Evolutionary conservation across 208 protist species (phyloP), one percentile per base, ranked within the genome.

Genomic region (Borovskyia barvae): DNA sequence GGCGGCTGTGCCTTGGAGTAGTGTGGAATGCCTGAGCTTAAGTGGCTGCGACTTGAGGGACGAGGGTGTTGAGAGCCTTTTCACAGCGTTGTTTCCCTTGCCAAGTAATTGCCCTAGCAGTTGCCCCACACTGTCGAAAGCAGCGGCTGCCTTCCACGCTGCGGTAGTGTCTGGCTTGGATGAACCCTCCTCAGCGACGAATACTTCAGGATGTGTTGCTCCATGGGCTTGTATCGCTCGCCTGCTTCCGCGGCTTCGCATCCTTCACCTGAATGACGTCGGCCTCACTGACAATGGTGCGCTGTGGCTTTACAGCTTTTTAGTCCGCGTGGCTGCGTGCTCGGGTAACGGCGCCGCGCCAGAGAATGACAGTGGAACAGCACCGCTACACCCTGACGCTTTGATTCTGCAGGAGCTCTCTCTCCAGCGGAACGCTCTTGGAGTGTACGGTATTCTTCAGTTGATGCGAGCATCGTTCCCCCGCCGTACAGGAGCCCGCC

Each of bases 41-140:
- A 59, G 53, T 49, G 42, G 9, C 20, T 62, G 42, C 11, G 9
- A 28, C 1, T 33, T 75, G 11, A 53, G 67, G 0, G 67, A 67
- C 25, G 53, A 3, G 6, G 67, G 67, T 8, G 67, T 68, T 46
- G 22, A n/a, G n/a, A 35, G 12, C 9, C 19, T 69, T 20, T 2
- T 55, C 14, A 29, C 36, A 22, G 40, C 26, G n/a, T 39, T 61
- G 11, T 61, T 43, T 26, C 37, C 63, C n/a, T 24, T 15, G 14
- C 8, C 43, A 14, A 4, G 32, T 1, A 8, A 4, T 11, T 8
- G 36, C 5, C n/a, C n/a, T n/a, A n/a, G n/a, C n/a, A n/a, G n/a
- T n/a, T n/a, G 14, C 2, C 19, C 15, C 15, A 15, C 45, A 28
- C 14, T 9, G 24, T 29, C 24, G 42, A n/a, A 4, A 6, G 12